Base-by-base conservation (phyloP, 2,329 filamentous ascomycete species). In the Pyrenophora seminiperda region DNA sequence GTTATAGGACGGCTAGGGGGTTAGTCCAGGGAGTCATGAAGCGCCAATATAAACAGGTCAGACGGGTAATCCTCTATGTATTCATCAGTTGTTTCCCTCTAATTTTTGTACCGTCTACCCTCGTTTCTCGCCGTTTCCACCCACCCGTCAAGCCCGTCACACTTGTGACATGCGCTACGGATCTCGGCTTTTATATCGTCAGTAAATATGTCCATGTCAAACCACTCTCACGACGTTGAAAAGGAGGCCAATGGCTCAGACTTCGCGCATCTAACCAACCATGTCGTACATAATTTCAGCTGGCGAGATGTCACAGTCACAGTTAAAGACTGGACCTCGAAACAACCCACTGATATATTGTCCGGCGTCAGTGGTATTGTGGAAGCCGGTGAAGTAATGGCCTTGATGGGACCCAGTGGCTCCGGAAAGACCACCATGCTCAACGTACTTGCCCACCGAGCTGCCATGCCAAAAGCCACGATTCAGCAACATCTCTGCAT, bases 401-500 rank as follows among this genome's bases (percentile, higher is more conserved):
- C 90, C 31, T 74, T 95, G 37, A 93, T 95, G 89, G 91, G 91
- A 18, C 90, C 90, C 11, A 78, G 76, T 63, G 77, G 77, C 58
- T 79, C 83, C 49, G 91, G 91, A 41, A 96, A 96, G 72, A 94
- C 91, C 0, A 95, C 90, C 0, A 79, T 96, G 0, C 79, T 96
- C 29, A 92, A 95, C 68, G 83, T 89, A 4, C 83, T 95, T 11
- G 90, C 91, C 5, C 82, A 84, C 49, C 79, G 86, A 53, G 76
- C 76, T 54, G 76, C 77, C 10, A 77, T 78, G 0, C 77, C 82
- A 1, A 80, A 81, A 2, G 78, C 83, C 2, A 78, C 77, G 5
- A 77, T 82, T 5, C 70, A 79, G 22, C 82, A 83, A 13, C 69
- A 76, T 3, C 76, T 85, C 11, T 77, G 82, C 47, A 78, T 90